Conservation (phyloP, 2,329 filamentous ascomycete genomes). For the Fusarium sp. region DNA sequence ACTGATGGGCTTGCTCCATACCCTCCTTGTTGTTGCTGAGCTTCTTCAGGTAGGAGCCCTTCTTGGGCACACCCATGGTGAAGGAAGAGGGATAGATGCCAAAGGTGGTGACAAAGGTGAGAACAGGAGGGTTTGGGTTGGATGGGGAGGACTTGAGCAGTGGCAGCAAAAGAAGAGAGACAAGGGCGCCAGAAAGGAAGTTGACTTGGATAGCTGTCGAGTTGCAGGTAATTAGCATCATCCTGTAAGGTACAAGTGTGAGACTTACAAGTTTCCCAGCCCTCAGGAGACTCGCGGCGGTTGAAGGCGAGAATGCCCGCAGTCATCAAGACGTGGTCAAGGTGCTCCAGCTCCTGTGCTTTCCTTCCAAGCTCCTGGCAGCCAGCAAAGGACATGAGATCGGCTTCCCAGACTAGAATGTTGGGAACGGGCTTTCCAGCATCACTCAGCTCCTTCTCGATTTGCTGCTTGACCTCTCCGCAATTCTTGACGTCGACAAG, state of each 20-base stretch:
- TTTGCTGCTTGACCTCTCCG: slow-evolving; percentile 47
- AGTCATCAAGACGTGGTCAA: slow-evolving; percentile 53
- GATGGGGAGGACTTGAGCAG: slow-evolving; percentile 48
- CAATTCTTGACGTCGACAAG: slow-evolving; percentile 52
- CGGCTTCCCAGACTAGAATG: slow-evolving; percentile 52
- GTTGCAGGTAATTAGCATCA: slow-evolving; percentile 11
- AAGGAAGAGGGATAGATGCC: slow-evolving; percentile 53
- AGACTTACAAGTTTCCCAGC: slow-evolving; percentile 53
- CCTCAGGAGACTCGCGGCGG: slow-evolving; percentile 51
- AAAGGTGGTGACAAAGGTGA: slow-evolving; percentile 54
- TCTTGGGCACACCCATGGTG: slow-evolving; percentile 50
- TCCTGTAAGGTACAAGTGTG: neutral
- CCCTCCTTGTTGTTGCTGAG: slow-evolving; percentile 53
- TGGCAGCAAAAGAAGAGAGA: slow-evolving; percentile 49
- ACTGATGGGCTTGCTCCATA: slow-evolving; percentile 52
- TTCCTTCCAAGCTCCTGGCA: slow-evolving; percentile 48
- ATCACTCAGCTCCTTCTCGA: slow-evolving; percentile 46
- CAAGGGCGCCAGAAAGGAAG: slow-evolving; percentile 50
- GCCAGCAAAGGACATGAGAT: slow-evolving; percentile 52
- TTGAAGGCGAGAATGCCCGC: slow-evolving; percentile 53
- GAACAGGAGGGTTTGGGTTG: slow-evolving; percentile 49
- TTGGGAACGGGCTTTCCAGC: slow-evolving; percentile 42
- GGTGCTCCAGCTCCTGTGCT: slow-evolving; percentile 42
- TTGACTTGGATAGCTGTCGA: slow-evolving; percentile 52
- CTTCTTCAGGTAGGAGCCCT: slow-evolving; percentile 49